Base-by-base conservation (phyloP, 2,329 filamentous ascomycete genomes). In the Blastomyces silverae region DNA sequence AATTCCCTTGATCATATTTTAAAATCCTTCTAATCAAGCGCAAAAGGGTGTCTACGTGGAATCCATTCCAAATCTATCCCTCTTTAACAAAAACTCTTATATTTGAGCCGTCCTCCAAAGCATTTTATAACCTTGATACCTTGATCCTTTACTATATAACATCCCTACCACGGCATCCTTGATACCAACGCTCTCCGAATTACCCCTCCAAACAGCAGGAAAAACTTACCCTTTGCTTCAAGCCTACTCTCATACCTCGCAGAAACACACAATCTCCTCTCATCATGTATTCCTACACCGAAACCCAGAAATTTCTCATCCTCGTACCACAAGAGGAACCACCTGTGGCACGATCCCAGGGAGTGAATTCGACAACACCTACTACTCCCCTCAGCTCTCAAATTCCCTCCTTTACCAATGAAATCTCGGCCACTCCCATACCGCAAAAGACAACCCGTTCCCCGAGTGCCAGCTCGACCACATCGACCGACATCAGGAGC, bases 221-320 rank as follows among this genome's bases (percentile, higher is more conserved):
- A 61, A 17, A 61, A 42, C 44, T 13, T 8, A 6, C n/a, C 15
- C 3, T 17, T 31, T 61, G 28, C 15, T 46, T 50, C 25, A 31
- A 50, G 31, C 15, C 42, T 50, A 10, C 37, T 48, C 3, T n/a
- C 37, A 6, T 37, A 13, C 10, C 7, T 48, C 46, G 8, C 8
- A 48, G 17, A 48, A 8, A 3, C 50, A 15, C 11, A 48, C 22
- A 44, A 59, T 31, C n/a, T 25, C 42, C 17, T 48, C 58, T 59
- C 63, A 66, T 39, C 50, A 69, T 69, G 68, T 67, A 67, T 64
- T 65, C 63, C 65, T 52, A 67, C 61, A 67, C 68, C 22, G 60
- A 63, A 59, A 67, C 59, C 58, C 64, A 64, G 67, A 68, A 67
- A 58, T 69, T 64, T 58, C 68, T 69, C 56, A 66, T 69, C 61